Evolutionary conservation across 2,329 filamentous ascomycete species (phyloP).

Genomic region (Talaromyces pinophilus): DNA sequence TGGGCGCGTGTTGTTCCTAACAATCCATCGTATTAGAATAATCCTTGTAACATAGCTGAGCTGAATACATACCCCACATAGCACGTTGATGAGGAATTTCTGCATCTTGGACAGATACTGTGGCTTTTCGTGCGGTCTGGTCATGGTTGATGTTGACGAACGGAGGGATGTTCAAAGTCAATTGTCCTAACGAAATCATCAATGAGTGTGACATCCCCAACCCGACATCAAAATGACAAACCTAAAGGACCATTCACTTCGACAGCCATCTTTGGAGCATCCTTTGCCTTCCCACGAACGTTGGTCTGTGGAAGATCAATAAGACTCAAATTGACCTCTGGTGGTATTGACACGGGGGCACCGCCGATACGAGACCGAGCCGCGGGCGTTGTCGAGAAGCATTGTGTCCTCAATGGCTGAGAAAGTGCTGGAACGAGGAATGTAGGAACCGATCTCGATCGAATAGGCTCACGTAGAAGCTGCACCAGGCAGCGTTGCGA

Average conservation of each 20-base stretch:
- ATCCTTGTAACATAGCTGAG: constrained; percentile 10
- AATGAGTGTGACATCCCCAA: background rate
- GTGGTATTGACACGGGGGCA: constrained; percentile 76
- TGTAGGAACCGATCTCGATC: constrained; percentile 61
- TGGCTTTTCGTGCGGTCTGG: constrained; percentile 61
- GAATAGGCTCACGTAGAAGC: constrained; percentile 52
- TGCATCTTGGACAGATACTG: constrained; percentile 69
- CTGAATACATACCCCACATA: constrained; percentile 80
- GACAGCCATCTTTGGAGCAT: constrained; percentile 64
- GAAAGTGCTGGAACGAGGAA: constrained; percentile 74
- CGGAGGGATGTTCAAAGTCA: constrained; percentile 75
- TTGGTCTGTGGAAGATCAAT: constrained; percentile 64
- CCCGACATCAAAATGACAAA: constrained; percentile 39
- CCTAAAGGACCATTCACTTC: constrained; percentile 80
- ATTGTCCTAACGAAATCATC: constrained; percentile 58
- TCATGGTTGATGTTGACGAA: constrained; percentile 75
- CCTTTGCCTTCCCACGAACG: constrained; percentile 61
- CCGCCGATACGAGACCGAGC: constrained; percentile 81
- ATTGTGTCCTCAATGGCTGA: constrained; percentile 45
- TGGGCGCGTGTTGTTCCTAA: constrained; percentile 86
- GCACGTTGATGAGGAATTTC: constrained; percentile 74
- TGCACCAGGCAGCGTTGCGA: constrained; percentile 62
- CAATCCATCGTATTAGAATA: constrained; percentile 27
- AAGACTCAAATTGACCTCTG: constrained; percentile 73
- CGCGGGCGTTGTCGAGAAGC: constrained; percentile 71